phyloP scores from a whole-genome alignment of 2,329 filamentous ascomycete species.

The Lasiodiplodia theobromae region DNA sequence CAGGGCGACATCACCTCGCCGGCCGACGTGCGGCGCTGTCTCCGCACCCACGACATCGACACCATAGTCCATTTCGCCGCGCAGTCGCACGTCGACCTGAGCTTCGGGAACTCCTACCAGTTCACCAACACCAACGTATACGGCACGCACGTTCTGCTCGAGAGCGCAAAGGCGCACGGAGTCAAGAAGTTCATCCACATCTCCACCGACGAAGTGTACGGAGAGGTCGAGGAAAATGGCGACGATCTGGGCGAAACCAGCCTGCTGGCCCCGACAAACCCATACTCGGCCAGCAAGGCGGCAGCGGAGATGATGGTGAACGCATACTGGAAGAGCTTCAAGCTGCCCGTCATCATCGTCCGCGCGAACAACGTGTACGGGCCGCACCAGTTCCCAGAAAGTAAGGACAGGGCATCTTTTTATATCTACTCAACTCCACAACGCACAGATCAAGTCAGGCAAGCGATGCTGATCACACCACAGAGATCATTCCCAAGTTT shows the following conservation, averaged over 20 bases:
- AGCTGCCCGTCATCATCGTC: constrained; percentile 79
- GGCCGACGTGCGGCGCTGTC: constrained; percentile 71
- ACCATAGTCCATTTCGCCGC: constrained; percentile 85
- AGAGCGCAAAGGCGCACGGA: constrained; percentile 75
- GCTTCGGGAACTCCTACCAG: constrained; percentile 81
- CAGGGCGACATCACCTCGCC: constrained; percentile 80
- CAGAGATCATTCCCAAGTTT: constrained; percentile 87
- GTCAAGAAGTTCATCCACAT: constrained; percentile 81
- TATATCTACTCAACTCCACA: neutral
- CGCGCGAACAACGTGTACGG: constrained; percentile 87
- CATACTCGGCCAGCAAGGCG: constrained; percentile 81
- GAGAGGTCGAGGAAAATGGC: constrained; percentile 75
- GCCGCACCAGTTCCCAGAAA: constrained; percentile 83
- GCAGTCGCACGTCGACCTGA: constrained; percentile 84
- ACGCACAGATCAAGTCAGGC: constrained; percentile 17
- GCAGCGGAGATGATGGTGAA: constrained; percentile 87
- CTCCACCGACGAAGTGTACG: constrained; percentile 86
- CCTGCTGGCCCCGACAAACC: constrained; percentile 80
- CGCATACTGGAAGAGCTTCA: constrained; percentile 85
- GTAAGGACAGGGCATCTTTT: constrained; percentile 57
- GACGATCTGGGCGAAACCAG: constrained; percentile 76
- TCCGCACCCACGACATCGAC: constrained; percentile 76
- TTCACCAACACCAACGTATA: constrained; percentile 85
- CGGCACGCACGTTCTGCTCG: constrained; percentile 82
- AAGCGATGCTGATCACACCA: constrained; percentile 26